These are phyloP conservation scores for Dentipellis sp. DNA, from an alignment of 768 basidiomycete species.

Conservation along the genomic window DNA sequence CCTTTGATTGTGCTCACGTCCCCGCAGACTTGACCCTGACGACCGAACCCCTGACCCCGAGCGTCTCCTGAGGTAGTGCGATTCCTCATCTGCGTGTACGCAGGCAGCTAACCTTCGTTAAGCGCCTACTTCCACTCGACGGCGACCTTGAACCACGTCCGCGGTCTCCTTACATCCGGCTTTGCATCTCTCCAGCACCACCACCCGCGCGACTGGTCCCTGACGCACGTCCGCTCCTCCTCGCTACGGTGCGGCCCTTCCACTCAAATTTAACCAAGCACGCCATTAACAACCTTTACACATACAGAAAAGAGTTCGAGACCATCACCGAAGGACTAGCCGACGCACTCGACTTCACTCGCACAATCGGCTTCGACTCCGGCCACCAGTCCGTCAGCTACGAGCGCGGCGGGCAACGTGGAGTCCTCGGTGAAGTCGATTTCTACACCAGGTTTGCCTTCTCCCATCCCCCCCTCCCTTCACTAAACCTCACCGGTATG, in stretches of 20 bases:
- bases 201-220: constrained; percentile 86
- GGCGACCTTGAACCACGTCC: constrained; percentile 87
- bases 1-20: not conserved
- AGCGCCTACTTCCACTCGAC: constrained; percentile 97
- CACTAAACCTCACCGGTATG: not conserved
- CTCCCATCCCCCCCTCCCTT: not conserved
- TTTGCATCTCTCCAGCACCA: constrained; percentile 92
- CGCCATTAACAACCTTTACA: not conserved
- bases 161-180: constrained; percentile 80
- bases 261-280: not conserved
- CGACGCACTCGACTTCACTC: constrained; percentile 90
- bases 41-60: constrained; percentile 89
- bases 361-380: constrained; percentile 72
- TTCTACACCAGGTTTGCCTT: constrained; percentile 75
- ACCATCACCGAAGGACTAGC: constrained; percentile 74
- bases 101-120: not conserved
- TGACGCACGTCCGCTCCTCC: constrained; percentile 83
- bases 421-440: constrained; percentile 80
- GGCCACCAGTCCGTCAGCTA: constrained; percentile 37
- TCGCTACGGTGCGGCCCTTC: constrained; percentile 46
- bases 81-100: not conserved
- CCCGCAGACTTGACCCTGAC: constrained; percentile 48
- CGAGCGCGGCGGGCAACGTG: constrained; percentile 62
- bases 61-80: constrained; percentile 62
- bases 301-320: constrained; percentile 68